phyloP scores from a whole-genome alignment of 2,329 filamentous ascomycete species.

The Pseudofabraea citricarpa region DNA sequence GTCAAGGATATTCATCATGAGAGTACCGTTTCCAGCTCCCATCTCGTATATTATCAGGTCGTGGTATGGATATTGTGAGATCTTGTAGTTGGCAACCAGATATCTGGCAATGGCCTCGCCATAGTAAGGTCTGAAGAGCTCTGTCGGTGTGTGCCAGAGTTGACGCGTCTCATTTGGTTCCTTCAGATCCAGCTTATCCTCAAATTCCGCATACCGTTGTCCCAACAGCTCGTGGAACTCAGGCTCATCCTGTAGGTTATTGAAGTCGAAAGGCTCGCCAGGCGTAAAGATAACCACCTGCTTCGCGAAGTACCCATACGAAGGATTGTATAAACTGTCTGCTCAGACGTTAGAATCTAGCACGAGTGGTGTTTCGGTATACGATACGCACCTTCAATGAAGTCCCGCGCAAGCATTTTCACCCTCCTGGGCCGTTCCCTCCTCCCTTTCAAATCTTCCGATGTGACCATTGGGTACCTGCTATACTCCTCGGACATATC shows the following conservation, averaged over 20 bases:
- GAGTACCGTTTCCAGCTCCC: conserved; percentile 92
- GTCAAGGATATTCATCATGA: conserved; percentile 98
- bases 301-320: conserved; percentile 95
- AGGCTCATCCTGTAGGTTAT: conserved; percentile 72
- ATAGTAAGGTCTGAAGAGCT: conserved; percentile 94
- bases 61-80: conserved; percentile 90
- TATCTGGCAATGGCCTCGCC: conserved; percentile 97
- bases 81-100: conserved; percentile 91
- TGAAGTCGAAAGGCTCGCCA: conserved; percentile 88
- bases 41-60: conserved; percentile 98
- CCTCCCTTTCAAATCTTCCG: conserved; percentile 68
- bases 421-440: conserved; percentile 77
- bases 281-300: conserved; percentile 95
- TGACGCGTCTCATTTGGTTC: conserved; percentile 70
- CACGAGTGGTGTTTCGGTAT: background rate
- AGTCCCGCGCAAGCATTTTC: conserved; percentile 97
- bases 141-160: conserved; percentile 97
- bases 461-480: conserved; percentile 78
- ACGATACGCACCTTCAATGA: conserved; percentile 72
- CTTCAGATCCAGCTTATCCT: conserved; percentile 75
- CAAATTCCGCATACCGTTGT: conserved; percentile 81
- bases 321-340: conserved; percentile 93
- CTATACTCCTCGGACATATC: conserved; percentile 79
- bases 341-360: conserved; percentile 16
- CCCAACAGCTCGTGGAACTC: conserved; percentile 77